Evolutionary conservation across 2,329 filamentous ascomycete genomes (phyloP).

Genomic region (Colletotrichum simmondsii): DNA sequence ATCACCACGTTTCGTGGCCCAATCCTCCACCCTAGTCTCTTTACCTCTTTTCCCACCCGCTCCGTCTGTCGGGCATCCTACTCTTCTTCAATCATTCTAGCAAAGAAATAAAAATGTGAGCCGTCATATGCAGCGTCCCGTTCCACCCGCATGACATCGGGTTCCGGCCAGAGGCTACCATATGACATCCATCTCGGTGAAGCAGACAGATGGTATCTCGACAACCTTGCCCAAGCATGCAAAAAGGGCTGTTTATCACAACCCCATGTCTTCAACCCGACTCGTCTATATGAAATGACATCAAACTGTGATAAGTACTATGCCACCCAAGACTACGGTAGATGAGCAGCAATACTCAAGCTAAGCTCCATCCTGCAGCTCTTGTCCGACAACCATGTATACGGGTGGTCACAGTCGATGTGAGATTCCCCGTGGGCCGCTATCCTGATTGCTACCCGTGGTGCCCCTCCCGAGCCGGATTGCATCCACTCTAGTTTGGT

Average conservation of each 20-base stretch:
- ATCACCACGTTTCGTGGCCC: not conserved
- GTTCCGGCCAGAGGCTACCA: not conserved
- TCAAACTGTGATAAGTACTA: not conserved
- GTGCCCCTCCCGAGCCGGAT: not conserved
- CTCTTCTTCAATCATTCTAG: not conserved
- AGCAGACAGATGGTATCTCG: not conserved
- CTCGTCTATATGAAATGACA: not conserved
- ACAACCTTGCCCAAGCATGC: not conserved
- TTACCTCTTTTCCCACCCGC: not conserved
- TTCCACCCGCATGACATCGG: not conserved
- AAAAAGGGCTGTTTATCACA: not conserved
- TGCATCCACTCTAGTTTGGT: not conserved
- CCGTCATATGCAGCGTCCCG: conserved; percentile 21
- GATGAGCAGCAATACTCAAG: not conserved
- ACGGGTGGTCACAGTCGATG: not conserved
- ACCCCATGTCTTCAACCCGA: not conserved
- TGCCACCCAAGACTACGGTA: not conserved
- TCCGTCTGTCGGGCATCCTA: not conserved
- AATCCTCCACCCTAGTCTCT: not conserved
- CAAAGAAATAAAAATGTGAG: not conserved
- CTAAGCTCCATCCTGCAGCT: not conserved
- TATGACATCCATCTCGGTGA: not conserved
- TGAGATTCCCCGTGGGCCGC: not conserved
- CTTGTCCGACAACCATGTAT: not conserved
- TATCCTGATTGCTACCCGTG: not conserved